Conservation (phyloP, 257 asterid species). For the Nicotiana obtusifolia region DNA sequence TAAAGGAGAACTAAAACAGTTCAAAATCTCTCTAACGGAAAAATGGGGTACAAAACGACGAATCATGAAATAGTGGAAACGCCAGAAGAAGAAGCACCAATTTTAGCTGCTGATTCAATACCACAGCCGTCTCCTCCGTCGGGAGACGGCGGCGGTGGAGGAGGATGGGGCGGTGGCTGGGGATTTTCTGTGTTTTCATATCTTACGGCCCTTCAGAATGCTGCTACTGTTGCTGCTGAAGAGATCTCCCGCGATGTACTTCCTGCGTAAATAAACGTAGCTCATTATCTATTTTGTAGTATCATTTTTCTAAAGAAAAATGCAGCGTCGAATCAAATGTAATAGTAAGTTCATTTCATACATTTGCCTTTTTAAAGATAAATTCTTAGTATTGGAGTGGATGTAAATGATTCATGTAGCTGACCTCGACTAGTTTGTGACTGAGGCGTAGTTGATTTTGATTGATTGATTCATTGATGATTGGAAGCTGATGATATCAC, state of each 20-base stretch:
- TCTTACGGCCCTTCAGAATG: constrained; percentile 73
- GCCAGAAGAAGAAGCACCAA: no score
- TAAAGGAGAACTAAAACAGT: no score
- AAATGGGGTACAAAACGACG: no score
- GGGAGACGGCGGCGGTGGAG: constrained; percentile 25
- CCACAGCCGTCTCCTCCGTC: constrained; percentile 17
- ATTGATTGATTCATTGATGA: not conserved
- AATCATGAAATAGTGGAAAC: no score
- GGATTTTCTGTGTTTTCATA: constrained; percentile 64
- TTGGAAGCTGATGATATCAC: not conserved
- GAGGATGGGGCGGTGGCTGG: constrained; percentile 75
- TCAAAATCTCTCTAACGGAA: no score
- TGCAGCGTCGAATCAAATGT: no score
- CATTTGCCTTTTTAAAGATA: no score
- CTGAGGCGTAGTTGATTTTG: not conserved
- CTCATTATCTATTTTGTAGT: not conserved
- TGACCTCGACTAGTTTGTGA: not conserved
- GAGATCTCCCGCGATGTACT: constrained; percentile 85
- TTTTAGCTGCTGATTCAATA: not conserved
- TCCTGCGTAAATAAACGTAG: not conserved
- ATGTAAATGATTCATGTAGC: not conserved
- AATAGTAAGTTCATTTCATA: not conserved
- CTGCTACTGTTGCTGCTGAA: constrained; percentile 70
- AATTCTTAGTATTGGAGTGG: not conserved
- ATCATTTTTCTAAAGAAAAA: no score